A percentile compares a stretch with the other conserved stretches of the same genome.
Evolutionary conservation across 495 filamentous ascomycete species (phyloP).

Genomic region (Glutinoglossum americanum): DNA sequence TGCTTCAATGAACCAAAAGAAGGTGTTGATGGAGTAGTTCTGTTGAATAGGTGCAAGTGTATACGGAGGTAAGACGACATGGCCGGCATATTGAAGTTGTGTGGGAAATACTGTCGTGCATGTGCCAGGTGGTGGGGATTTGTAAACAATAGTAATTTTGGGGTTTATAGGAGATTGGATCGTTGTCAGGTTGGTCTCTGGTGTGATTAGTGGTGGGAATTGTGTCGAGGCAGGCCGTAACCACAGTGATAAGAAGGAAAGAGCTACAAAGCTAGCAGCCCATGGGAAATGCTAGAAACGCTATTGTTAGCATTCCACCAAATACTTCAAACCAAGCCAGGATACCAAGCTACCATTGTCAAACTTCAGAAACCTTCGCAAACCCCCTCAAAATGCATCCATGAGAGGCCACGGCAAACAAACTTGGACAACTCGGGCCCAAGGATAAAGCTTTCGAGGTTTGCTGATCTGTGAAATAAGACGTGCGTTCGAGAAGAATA

Average conservation of each 20-base stretch:
- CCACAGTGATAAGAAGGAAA: background rate
- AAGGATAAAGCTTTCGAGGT: too few relatives aligned
- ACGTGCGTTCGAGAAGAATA: too few relatives aligned
- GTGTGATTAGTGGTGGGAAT: constrained; percentile 1
- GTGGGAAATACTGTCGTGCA: constrained; percentile 32
- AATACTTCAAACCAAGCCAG: too few relatives aligned
- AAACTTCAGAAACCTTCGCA: too few relatives aligned
- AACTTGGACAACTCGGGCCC: too few relatives aligned
- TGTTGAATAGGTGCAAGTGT: constrained; percentile 25
- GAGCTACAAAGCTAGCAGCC: background rate
- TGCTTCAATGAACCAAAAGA: constrained; percentile 59
- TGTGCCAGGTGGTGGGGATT: constrained; percentile 27
- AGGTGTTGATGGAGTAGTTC: constrained; percentile 47
- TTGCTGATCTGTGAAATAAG: too few relatives aligned
- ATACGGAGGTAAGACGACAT: constrained; percentile 26
- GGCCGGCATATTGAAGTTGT: constrained; percentile 25
- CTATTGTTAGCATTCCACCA: too few relatives aligned
- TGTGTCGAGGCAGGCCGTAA: background rate
- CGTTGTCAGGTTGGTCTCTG: constrained; percentile 21
- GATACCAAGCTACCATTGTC: background rate
- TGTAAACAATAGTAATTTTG: constrained; percentile 38
- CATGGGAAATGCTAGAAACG: background rate
- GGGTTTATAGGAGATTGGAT: constrained; percentile 33
- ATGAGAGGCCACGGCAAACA: too few relatives aligned
- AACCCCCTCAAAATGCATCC: too few relatives aligned